Base-by-base conservation (phyloP, 352 stramenopile species). In the Blastocystis sp. region DNA sequence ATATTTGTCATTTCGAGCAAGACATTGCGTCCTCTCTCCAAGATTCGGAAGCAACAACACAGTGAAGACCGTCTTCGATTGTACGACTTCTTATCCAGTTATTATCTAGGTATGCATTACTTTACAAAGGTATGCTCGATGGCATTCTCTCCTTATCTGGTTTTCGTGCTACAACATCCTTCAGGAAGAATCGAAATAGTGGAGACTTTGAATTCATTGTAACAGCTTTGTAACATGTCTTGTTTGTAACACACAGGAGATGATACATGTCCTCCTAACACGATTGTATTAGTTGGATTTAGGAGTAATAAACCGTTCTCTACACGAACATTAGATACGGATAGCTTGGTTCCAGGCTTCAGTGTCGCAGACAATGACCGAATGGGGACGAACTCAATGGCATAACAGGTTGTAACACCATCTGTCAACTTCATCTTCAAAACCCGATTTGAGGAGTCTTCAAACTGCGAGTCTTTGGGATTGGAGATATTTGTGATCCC, bases 341-440 rank as follows among this genome's bases (percentile, higher is more conserved):
- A 35, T 0, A 83, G 27, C 46, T 83, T 83, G n/a, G 49, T 46
- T 66, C 71, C 71, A 19, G 14, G 9, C 37, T 83, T 61, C 3
- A 83, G n/a, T 2, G 71, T 46, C 1, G 39, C 51, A 11, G 71
- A 51, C 27, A 83, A 24, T 2, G 71, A 65, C 0, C 46, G 71
- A 29, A 83, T 65, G 1, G 46, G 71, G 5, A 56, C 19, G 43
- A 65, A 83, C 27, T 83, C 71, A n/a, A 83, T 83, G 7, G 49
- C 71, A 65, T 83, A 83, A 56, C 71, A 83, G 9, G 71, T 51
- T 21, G 46, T 65, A 4, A n/a, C 32, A 5, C 71, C 71, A 24
- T 83, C 71, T 19, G 71, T 83, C 12, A 83, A n/a, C 29, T 83
- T 56, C 71, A 83, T 14, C 35, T 83, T 83, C 5, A 83, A 56